These are phyloP conservation scores for Candida boidinii DNA, from an alignment of 805 yeast genomes.

Conservation along the genomic window DNA sequence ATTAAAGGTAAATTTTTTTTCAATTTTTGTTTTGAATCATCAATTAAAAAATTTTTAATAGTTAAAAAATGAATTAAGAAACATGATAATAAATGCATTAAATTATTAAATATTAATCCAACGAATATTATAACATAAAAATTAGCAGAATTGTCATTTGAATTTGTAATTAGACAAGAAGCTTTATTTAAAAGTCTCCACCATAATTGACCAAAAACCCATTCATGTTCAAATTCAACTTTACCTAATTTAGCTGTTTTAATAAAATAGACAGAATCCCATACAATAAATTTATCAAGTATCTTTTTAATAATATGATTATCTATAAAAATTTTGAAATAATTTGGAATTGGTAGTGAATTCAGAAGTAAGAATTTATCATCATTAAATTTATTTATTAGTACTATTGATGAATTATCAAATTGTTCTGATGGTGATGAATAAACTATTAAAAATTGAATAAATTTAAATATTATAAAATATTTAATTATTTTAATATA, in stretches of 20 bases:
- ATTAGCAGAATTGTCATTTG: slow-evolving; percentile 14
- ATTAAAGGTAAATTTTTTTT: slow-evolving; percentile 4
- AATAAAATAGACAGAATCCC: slow-evolving; percentile 82
- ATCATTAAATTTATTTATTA: slow-evolving; percentile 19
- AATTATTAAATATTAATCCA: slow-evolving; percentile 42
- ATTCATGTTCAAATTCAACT: slow-evolving; percentile 74
- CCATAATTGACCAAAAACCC: slow-evolving; percentile 83
- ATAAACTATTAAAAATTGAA: slow-evolving; percentile 30
- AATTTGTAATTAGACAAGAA: too few relatives aligned
- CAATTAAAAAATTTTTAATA: slow-evolving; percentile 6
- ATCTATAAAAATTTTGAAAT: slow-evolving; percentile 1
- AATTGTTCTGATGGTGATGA: slow-evolving; percentile 37
- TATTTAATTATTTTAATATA: slow-evolving; percentile 7
- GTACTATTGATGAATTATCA: slow-evolving; percentile 37
- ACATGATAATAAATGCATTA: slow-evolving; percentile 34
- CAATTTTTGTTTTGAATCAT: slow-evolving; percentile 1
- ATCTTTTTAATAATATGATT: slow-evolving; percentile 14
- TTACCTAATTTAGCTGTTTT: slow-evolving; percentile 42
- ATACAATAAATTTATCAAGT: slow-evolving; percentile 49
- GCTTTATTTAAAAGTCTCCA: slow-evolving; percentile 40
- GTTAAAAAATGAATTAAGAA: slow-evolving; percentile 46
- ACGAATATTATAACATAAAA: slow-evolving; percentile 37
- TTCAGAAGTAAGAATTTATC: slow-evolving; percentile 4
- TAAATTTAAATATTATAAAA: slow-evolving; percentile 25
- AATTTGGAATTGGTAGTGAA: background rate